Evolutionary conservation across 352 stramenopile genomes (phyloP).

Genomic region (Phytophthora europaea): DNA sequence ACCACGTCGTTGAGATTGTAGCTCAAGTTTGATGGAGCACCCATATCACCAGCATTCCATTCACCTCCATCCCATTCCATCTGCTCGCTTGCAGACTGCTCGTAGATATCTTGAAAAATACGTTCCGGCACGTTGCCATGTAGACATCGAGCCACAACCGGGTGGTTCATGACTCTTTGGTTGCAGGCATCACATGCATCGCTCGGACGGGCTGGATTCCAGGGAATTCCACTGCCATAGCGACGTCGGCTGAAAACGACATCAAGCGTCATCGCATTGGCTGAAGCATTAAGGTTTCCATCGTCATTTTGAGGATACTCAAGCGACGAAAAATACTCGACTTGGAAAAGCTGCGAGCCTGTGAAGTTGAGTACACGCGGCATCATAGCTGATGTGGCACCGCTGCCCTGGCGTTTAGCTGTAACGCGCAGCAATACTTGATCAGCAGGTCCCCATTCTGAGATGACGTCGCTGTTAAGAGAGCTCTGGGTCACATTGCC

Average conservation of each 20-base stretch:
- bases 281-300: slow-evolving; percentile 3
- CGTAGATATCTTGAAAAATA: slow-evolving; percentile 32
- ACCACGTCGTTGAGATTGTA: slow-evolving; percentile 21
- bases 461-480: slow-evolving; percentile 41
- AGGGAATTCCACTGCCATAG: slow-evolving; percentile 46
- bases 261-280: slow-evolving; percentile 32
- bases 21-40: slow-evolving; percentile 1
- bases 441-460: slow-evolving; percentile 37
- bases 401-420: slow-evolving; percentile 29
- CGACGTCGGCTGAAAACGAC: slow-evolving; percentile 44
- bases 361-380: slow-evolving; percentile 55
- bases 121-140: slow-evolving; percentile 31
- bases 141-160: slow-evolving; percentile 38
- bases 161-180: slow-evolving; percentile 22
- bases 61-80: slow-evolving; percentile 32
- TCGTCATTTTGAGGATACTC: slow-evolving; percentile 28
- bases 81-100: slow-evolving; percentile 8
- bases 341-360: slow-evolving; percentile 53
- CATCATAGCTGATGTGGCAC: slow-evolving; percentile 37
- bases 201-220: slow-evolving; percentile 35
- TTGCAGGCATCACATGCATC: slow-evolving; percentile 32
- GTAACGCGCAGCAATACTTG: slow-evolving; percentile 57
- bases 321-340: slow-evolving; percentile 48
- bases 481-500: slow-evolving; percentile 26
- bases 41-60: slow-evolving; percentile 1